phyloP scores from a whole-genome alignment of 2,329 filamentous ascomycete species.

The Curvularia sp. region DNA sequence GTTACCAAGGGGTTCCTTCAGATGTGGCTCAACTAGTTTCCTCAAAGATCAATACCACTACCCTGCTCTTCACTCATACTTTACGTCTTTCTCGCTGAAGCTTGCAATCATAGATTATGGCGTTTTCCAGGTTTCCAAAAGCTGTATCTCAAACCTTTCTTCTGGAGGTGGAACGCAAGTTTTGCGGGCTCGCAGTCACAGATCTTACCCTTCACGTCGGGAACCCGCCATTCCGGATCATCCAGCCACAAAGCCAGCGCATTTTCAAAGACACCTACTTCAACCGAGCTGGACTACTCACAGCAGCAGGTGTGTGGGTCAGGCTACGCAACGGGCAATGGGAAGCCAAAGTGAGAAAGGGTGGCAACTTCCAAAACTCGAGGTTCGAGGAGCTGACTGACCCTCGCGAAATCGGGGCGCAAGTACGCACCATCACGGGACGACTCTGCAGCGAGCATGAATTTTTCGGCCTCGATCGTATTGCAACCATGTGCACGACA shows the following conservation, averaged over 20 bases:
- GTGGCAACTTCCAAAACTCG: slow-evolving; percentile 31
- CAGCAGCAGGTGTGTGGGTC: slow-evolving; percentile 33
- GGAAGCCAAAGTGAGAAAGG: slow-evolving; percentile 30
- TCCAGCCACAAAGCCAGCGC: slow-evolving; percentile 14
- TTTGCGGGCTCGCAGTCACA: slow-evolving; percentile 12
- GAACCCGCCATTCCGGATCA: slow-evolving; percentile 16
- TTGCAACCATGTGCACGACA: slow-evolving; percentile 33
- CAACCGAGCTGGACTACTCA: slow-evolving; percentile 28
- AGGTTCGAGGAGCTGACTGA: slow-evolving; percentile 36
- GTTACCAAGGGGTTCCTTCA: not conserved
- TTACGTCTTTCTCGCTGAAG: not conserved
- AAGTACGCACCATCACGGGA: slow-evolving; percentile 8
- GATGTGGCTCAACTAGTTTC: not conserved
- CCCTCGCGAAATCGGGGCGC: slow-evolving; percentile 20
- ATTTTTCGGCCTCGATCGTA: slow-evolving; percentile 14
- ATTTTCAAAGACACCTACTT: slow-evolving; percentile 38
- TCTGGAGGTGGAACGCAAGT: slow-evolving; percentile 24
- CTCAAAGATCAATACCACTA: not conserved
- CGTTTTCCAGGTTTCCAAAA: slow-evolving; percentile 10
- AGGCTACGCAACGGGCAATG: slow-evolving; percentile 24
- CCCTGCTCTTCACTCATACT: not conserved
- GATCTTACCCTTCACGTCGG: too few species aligned
- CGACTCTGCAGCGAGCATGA: not conserved
- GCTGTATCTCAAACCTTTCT: slow-evolving; percentile 7
- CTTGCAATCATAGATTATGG: not conserved